A percentile compares a stretch with the other conserved stretches of the same genome.
Evolutionary conservation across 768 basidiomycete genomes (phyloP).

Genomic region (Boletus tomentosulus): DNA sequence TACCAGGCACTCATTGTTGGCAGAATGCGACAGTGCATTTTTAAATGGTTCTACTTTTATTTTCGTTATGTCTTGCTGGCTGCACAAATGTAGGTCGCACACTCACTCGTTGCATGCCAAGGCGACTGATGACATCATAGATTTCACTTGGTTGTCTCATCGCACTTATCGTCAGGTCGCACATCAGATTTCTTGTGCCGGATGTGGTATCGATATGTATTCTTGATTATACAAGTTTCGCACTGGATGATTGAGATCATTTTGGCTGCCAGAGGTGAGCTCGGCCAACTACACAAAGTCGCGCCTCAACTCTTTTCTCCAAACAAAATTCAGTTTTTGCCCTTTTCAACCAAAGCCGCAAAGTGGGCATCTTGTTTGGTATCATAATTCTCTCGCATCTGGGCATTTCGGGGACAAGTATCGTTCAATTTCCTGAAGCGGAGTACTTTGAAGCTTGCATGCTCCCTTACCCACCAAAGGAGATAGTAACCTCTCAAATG

Average conservation of each 20-base stretch:
- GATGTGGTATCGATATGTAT: conserved; percentile 10
- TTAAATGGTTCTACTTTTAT: conserved; percentile 19
- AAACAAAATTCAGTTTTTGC: conserved; percentile 13
- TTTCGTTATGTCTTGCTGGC: conserved; percentile 14
- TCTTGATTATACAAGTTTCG: conserved; percentile 6
- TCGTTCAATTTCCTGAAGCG: conserved; percentile 11
- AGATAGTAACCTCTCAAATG: neutral
- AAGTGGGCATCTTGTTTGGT: conserved; percentile 19
- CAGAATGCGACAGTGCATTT: conserved; percentile 9
- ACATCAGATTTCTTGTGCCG: conserved; percentile 8
- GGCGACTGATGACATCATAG: conserved; percentile 1
- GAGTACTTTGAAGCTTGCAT: conserved; percentile 17
- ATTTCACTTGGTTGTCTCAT: conserved; percentile 7
- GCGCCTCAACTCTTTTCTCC: no score
- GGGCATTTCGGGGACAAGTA: conserved; percentile 11
- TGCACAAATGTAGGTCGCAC: conserved; percentile 6
- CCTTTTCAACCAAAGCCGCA: conserved; percentile 34
- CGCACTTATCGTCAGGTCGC: conserved; percentile 7
- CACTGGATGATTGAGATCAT: conserved; percentile 17
- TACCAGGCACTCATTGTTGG: neutral
- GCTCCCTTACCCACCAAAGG: conserved; percentile 15
- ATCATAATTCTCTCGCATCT: conserved; percentile 17
- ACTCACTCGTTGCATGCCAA: neutral
- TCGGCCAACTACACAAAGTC: no score
- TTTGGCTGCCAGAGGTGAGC: conserved; percentile 25